A percentile compares a stretch with the other conserved stretches of the same genome.
These are phyloP conservation scores for Melastoma candidum DNA, from an alignment of 441 rosid genomes.

Conservation along the genomic window DNA sequence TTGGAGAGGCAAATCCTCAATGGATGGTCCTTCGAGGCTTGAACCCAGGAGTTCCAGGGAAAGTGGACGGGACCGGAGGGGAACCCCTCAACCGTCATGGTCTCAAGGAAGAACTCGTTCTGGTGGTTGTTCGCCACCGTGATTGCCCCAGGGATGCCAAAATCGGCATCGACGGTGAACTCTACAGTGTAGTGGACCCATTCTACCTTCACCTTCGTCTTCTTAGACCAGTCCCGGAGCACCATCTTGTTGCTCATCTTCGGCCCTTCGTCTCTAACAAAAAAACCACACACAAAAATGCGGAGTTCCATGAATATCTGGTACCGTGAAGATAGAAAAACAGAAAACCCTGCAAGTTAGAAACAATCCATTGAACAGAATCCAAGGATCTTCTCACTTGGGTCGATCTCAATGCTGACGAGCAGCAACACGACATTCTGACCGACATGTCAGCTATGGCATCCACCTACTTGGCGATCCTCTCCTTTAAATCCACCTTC, in stretches of 20 bases:
- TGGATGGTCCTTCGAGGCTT: slow-evolving; percentile 53
- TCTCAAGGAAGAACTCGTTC: slow-evolving; percentile 74
- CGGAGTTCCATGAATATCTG: neutral
- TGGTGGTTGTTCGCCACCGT: slow-evolving; percentile 74
- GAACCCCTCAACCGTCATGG: slow-evolving; percentile 79
- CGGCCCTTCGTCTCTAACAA: slow-evolving; percentile 54
- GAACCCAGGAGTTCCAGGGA: slow-evolving; percentile 94
- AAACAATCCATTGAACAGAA: neutral
- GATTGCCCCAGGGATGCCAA: slow-evolving; percentile 86
- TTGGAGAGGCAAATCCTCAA: slow-evolving; percentile 74
- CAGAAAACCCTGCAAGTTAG: neutral
- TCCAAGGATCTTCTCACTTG: slow-evolving; percentile 39
- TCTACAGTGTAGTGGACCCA: slow-evolving; percentile 80
- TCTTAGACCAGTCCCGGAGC: slow-evolving; percentile 77
- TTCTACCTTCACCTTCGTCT: slow-evolving; percentile 54
- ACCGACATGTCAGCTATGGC: slow-evolving; percentile 65
- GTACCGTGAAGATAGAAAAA: too few relatives aligned
- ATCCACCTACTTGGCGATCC: slow-evolving; percentile 58
- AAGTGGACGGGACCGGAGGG: slow-evolving; percentile 76
- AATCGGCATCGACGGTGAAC: slow-evolving; percentile 52
- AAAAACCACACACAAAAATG: neutral
- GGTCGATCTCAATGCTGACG: slow-evolving; percentile 66
- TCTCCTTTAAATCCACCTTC: slow-evolving; percentile 69
- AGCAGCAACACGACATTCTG: slow-evolving; percentile 76
- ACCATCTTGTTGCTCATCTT: slow-evolving; percentile 65